phyloP scores from a whole-genome alignment of 306 rosid species.

The Trichosanthes truncata region DNA sequence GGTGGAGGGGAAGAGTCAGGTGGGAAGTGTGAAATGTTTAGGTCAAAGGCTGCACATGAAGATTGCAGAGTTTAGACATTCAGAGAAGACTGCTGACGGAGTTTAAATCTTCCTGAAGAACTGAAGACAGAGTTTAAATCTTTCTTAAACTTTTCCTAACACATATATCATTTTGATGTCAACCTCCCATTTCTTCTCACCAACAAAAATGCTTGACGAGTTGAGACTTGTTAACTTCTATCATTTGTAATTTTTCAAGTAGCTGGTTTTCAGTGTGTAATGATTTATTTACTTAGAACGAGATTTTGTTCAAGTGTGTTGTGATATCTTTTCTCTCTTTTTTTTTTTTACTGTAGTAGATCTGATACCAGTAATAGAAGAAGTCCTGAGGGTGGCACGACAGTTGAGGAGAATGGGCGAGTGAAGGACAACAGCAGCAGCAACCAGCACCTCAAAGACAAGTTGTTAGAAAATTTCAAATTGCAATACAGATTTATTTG shows the following conservation, averaged over 20 bases:
- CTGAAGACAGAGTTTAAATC: too few species aligned
- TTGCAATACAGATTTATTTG: constrained; percentile 85
- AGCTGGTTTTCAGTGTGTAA: not conserved
- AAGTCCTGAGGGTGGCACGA: constrained; percentile 42
- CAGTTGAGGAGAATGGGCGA: constrained; percentile 62
- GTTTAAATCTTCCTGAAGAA: too few species aligned
- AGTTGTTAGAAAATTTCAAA: constrained; percentile 77
- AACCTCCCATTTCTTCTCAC: not conserved
- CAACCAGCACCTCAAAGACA: constrained; percentile 80
- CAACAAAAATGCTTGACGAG: not conserved
- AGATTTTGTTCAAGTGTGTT: not conserved
- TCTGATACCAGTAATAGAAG: constrained; percentile 33
- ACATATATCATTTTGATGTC: not conserved
- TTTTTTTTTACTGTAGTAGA: constrained; percentile 15
- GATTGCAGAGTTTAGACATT: too few species aligned
- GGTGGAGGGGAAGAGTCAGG: too few species aligned
- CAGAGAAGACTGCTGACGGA: too few species aligned
- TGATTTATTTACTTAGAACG: not conserved
- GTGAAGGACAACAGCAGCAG: constrained; percentile 60
- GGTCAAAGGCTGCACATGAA: too few species aligned
- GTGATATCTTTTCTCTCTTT: constrained; percentile 4
- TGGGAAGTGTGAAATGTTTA: too few species aligned
- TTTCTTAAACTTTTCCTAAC: too few species aligned
- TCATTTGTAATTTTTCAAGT: not conserved
- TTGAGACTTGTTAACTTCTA: not conserved